Conservation (phyloP, 192 early-diverging fungal species). For the Obelidium mucronatum region DNA sequence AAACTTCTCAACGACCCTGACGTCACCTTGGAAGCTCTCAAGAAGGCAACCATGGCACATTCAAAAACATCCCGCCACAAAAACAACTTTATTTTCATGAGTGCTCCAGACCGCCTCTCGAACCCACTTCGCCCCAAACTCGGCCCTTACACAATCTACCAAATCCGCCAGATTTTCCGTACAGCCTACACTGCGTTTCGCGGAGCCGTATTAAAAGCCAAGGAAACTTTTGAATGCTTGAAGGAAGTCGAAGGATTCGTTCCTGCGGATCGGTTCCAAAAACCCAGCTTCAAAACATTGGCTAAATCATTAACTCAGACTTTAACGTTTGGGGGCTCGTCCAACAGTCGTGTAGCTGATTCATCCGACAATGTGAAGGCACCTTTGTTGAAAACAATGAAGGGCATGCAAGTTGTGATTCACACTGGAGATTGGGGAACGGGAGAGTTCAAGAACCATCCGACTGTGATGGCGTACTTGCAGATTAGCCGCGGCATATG, state of each 20-base stretch:
- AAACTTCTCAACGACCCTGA: not conserved
- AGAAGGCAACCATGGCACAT: not conserved
- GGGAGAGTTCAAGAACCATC: conserved; percentile 39
- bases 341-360: not conserved
- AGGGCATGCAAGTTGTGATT: conserved; percentile 5
- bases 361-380: not conserved
- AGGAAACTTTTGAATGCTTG: conserved; percentile 17
- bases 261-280: not conserved
- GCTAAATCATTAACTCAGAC: not conserved
- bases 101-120: conserved; percentile 37
- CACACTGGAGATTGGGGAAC: conserved; percentile 44
- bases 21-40: not conserved
- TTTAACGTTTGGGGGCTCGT: not conserved
- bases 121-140: conserved; percentile 32
- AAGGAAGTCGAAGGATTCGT: not conserved
- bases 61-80: not conserved
- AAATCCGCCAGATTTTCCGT: conserved; percentile 36
- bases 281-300: too few species aligned
- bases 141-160: conserved; percentile 30
- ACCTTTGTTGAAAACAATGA: not conserved
- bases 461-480: conserved; percentile 34
- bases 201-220: conserved; percentile 32
- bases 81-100: conserved; percentile 43
- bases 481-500: conserved; percentile 42
- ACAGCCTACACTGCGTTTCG: conserved; percentile 43